A percentile compares a stretch with the other conserved stretches of the same genome.
Evolutionary conservation across 345 rosid genomes (phyloP).

Genomic region (Cardamine occulta): DNA sequence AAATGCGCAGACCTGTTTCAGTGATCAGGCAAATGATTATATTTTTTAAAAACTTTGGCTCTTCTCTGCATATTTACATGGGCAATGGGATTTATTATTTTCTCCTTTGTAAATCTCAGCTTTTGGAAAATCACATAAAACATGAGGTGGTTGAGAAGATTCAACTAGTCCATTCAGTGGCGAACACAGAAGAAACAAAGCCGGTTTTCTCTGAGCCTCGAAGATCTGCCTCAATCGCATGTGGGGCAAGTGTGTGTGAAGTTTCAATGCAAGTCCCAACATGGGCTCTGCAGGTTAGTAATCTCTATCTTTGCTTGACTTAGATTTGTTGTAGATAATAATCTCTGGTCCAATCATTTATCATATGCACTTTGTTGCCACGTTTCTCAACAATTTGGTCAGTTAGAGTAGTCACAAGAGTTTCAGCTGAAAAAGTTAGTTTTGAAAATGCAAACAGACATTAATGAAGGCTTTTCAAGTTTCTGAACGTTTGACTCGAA

Average conservation of each 20-base stretch:
- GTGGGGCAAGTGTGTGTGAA: constrained; percentile 95
- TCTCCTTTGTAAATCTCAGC: constrained; percentile 52
- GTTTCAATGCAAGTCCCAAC: constrained; percentile 90
- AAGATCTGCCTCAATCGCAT: constrained; percentile 88
- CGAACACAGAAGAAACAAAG: constrained; percentile 60
- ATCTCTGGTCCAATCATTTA: neutral
- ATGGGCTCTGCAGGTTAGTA: constrained; percentile 95
- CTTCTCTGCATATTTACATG: constrained; percentile 9
- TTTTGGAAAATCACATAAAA: constrained; percentile 95
- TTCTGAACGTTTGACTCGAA: constrained; percentile 1
- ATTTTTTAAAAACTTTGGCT: neutral
- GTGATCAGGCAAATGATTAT: constrained; percentile 80
- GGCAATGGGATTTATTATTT: constrained; percentile 17
- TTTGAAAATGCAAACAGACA: neutral
- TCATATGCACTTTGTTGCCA: constrained; percentile 21
- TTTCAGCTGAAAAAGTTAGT: neutral
- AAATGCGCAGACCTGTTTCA: constrained; percentile 96
- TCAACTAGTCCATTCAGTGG: constrained; percentile 73
- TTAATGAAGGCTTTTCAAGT: neutral
- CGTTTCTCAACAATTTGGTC: constrained; percentile 6
- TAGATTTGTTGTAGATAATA: constrained; percentile 8
- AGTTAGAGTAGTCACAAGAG: constrained; percentile 1
- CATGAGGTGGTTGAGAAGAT: constrained; percentile 81
- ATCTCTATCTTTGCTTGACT: constrained; percentile 8
- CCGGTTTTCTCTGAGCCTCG: constrained; percentile 70